Conservation (phyloP, 257 asterid species). For the Orobanche coerulescens region DNA sequence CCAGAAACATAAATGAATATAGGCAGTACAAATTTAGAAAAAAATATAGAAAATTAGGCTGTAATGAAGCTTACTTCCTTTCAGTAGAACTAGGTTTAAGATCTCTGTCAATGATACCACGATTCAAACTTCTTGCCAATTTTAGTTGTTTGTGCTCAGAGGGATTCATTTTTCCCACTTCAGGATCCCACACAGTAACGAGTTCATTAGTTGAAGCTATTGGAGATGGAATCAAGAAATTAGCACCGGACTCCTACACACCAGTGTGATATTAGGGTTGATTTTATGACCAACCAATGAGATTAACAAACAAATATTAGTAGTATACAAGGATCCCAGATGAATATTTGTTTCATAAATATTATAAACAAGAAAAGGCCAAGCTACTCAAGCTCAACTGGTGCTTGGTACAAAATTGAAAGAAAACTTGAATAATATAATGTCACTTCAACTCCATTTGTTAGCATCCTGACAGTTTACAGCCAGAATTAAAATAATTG, state of each 20-base stretch:
- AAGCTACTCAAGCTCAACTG: background rate
- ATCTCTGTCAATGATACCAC: slow-evolving; percentile 95
- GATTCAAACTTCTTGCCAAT: slow-evolving; percentile 93
- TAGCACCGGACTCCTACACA: slow-evolving; percentile 87
- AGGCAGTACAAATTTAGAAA: slow-evolving; percentile 14
- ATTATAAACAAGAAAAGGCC: background rate
- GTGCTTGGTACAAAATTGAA: background rate
- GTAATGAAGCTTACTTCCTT: slow-evolving; percentile 58
- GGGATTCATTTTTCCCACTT: slow-evolving; percentile 89
- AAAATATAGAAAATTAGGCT: background rate
- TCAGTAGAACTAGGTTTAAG: slow-evolving; percentile 87
- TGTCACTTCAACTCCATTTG: background rate
- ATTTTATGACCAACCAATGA: slow-evolving; percentile 2
- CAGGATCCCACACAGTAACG: slow-evolving; percentile 94
- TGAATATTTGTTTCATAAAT: too few species aligned
- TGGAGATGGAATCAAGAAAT: slow-evolving; percentile 84
- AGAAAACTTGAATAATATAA: background rate
- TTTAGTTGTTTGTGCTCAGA: slow-evolving; percentile 99
- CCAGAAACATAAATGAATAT: background rate
- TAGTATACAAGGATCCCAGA: background rate
- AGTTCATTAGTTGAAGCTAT: slow-evolving; percentile 90
- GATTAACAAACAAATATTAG: slow-evolving; percentile 2
- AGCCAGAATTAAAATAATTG: too few species aligned
- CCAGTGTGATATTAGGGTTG: slow-evolving; percentile 18
- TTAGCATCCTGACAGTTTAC: background rate